phyloP scores from a whole-genome alignment of 1,284 basidiomycete genomes.

The Psilocybe mexicana region DNA sequence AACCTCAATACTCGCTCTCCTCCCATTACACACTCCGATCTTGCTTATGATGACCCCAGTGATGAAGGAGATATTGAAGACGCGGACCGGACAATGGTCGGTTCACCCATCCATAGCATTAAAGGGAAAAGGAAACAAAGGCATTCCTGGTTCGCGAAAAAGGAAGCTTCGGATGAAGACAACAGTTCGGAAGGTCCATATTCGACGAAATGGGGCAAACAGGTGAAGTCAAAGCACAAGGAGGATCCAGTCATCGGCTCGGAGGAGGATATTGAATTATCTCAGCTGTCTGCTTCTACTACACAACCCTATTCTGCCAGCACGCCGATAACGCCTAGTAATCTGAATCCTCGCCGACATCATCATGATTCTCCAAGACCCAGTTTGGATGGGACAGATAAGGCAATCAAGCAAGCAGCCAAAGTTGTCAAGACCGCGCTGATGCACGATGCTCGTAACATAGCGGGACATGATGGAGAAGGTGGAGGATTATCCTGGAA shows the following conservation, averaged over 20 bases:
- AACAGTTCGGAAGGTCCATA: background rate
- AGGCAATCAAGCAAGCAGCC: slow-evolving; percentile 54
- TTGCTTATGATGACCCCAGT: background rate
- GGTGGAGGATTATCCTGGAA: slow-evolving; percentile 48
- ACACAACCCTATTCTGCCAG: slow-evolving; percentile 18
- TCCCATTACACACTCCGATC: slow-evolving; percentile 4
- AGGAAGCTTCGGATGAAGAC: background rate
- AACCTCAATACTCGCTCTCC: slow-evolving; percentile 16
- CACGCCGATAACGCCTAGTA: slow-evolving; percentile 17
- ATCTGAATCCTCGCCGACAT: slow-evolving; percentile 38
- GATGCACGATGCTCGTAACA: slow-evolving; percentile 72
- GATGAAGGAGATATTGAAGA: slow-evolving; percentile 17
- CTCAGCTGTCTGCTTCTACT: slow-evolving; percentile 13
- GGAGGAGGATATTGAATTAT: slow-evolving; percentile 18
- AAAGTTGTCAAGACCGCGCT: slow-evolving; percentile 67
- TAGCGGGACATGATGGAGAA: slow-evolving; percentile 52
- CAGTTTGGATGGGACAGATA: slow-evolving; percentile 32
- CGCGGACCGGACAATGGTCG: slow-evolving; percentile 25
- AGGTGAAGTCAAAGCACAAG: slow-evolving; percentile 1
- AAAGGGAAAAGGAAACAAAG: slow-evolving; percentile 25
- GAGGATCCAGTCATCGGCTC: slow-evolving; percentile 6
- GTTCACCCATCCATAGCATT: slow-evolving; percentile 14
- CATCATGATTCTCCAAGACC: slow-evolving; percentile 32
- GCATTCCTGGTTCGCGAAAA: slow-evolving; percentile 24
- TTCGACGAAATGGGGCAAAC: background rate